Evolutionary conservation across 2,329 filamentous ascomycete genomes (phyloP).

Genomic region (Daldinia eschscholtzii): DNA sequence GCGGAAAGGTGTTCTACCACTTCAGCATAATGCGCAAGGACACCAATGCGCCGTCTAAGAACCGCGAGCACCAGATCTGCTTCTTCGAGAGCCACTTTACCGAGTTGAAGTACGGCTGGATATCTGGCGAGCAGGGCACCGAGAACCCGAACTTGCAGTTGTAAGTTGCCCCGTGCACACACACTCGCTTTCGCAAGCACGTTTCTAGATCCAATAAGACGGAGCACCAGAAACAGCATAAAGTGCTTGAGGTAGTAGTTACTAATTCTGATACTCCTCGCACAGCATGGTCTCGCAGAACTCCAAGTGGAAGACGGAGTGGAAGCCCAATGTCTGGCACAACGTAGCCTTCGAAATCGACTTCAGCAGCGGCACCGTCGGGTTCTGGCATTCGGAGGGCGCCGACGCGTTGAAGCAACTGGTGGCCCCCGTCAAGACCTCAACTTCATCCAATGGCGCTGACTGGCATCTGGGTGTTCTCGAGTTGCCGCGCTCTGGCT

Average conservation of each 20-base stretch:
- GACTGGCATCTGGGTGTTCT: slow-evolving; percentile 82
- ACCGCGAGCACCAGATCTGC: slow-evolving; percentile 75
- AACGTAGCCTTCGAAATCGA: slow-evolving; percentile 81
- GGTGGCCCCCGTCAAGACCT: slow-evolving; percentile 70
- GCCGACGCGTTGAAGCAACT: slow-evolving; percentile 68
- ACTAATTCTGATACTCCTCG: not conserved
- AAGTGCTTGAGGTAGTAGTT: not conserved
- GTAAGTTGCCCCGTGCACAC: slow-evolving; percentile 20
- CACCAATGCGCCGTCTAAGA: slow-evolving; percentile 70
- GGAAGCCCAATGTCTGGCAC: slow-evolving; percentile 76
- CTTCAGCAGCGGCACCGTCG: slow-evolving; percentile 71
- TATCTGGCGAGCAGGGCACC: slow-evolving; percentile 61
- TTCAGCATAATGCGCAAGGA: slow-evolving; percentile 73
- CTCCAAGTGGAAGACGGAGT: slow-evolving; percentile 73
- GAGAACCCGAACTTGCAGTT: slow-evolving; percentile 71
- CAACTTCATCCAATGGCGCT: slow-evolving; percentile 73
- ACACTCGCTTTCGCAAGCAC: too few relatives aligned
- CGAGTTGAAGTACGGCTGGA: slow-evolving; percentile 79
- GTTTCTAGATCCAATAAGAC: not conserved
- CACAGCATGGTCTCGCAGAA: slow-evolving; percentile 67
- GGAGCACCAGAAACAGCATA: not conserved
- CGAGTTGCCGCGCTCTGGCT: slow-evolving; percentile 71
- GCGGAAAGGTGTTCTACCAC: slow-evolving; percentile 77
- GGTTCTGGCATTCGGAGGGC: slow-evolving; percentile 78
- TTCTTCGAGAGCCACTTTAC: slow-evolving; percentile 79